These are phyloP conservation scores for Hypericum perforatum DNA, from an alignment of 345 rosid genomes.

Conservation along the genomic window DNA sequence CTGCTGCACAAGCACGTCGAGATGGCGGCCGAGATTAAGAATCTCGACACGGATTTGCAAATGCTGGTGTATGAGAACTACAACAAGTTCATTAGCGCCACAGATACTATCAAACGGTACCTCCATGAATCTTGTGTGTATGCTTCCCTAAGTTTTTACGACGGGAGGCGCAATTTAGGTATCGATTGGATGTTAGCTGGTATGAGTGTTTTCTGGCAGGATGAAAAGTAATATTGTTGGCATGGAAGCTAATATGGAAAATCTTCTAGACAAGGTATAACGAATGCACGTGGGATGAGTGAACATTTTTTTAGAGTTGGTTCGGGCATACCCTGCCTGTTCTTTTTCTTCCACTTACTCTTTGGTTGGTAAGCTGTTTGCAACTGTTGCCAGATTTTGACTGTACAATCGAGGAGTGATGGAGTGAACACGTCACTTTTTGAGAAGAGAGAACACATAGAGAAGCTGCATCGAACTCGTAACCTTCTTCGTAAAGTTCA, in stretches of 20 bases:
- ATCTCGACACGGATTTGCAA: conserved; percentile 96
- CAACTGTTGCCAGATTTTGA: conserved; percentile 48
- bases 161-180: background rate
- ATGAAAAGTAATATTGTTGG: conserved; percentile 96
- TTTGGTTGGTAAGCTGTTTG: no score
- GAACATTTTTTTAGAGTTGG: no score
- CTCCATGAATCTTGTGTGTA: background rate
- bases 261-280: conserved; percentile 77
- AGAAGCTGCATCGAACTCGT: conserved; percentile 89
- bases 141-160: background rate
- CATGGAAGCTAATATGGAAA: conserved; percentile 95
- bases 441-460: conserved; percentile 92
- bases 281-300: no score
- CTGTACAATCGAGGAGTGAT: conserved; percentile 96
- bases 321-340: no score
- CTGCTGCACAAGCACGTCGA: conserved; percentile 84
- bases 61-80: conserved; percentile 95
- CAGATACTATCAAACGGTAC: conserved; percentile 94
- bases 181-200: background rate
- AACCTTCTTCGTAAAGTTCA: conserved; percentile 98
- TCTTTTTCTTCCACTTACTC: no score
- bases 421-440: conserved; percentile 88
- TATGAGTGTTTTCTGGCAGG: conserved; percentile 32
- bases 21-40: conserved; percentile 97
- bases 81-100: conserved; percentile 95